A percentile compares a stretch with the other conserved stretches of the same genome.
Evolutionary conservation across 768 basidiomycete genomes (phyloP).

Genomic region (Zangia roseola): DNA sequence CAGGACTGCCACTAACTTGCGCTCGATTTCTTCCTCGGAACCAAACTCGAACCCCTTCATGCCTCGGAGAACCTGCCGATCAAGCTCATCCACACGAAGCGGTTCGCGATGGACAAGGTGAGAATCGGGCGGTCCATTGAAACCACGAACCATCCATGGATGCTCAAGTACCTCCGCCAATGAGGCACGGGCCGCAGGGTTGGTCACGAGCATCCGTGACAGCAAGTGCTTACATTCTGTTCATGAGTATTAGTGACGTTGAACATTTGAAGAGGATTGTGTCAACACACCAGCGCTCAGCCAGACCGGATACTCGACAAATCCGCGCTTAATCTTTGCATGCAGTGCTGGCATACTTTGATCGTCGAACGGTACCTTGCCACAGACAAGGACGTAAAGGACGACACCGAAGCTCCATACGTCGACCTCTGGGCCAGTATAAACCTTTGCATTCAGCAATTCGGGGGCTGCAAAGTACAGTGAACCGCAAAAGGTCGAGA

Average conservation of each 20-base stretch:
- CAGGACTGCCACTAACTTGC: slow-evolving; percentile 67
- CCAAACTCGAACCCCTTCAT: slow-evolving; percentile 99
- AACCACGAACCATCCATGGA: slow-evolving; percentile 92
- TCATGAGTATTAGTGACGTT: slow-evolving; percentile 10
- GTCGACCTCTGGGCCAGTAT: slow-evolving; percentile 97
- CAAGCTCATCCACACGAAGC: slow-evolving; percentile 83
- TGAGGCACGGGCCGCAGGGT: slow-evolving; percentile 79
- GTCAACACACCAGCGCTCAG: slow-evolving; percentile 76
- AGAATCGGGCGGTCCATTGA: slow-evolving; percentile 71
- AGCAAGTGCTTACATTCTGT: slow-evolving; percentile 93
- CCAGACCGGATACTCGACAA: slow-evolving; percentile 98
- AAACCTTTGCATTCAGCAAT: slow-evolving; percentile 92
- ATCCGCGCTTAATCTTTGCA: slow-evolving; percentile 96
- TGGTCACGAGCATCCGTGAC: slow-evolving; percentile 94
- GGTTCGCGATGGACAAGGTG: slow-evolving; percentile 91
- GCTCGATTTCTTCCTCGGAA: slow-evolving; percentile 80
- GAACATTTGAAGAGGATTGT: background rate
- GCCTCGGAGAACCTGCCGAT: slow-evolving; percentile 77
- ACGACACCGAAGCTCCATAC: slow-evolving; percentile 99
- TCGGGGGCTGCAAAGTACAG: slow-evolving; percentile 99
- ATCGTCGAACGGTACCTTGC: slow-evolving; percentile 98
- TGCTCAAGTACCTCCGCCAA: slow-evolving; percentile 84
- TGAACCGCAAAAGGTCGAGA: slow-evolving; percentile 96
- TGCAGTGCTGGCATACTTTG: slow-evolving; percentile 99
- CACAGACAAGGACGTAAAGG: slow-evolving; percentile 95